phyloP scores from a whole-genome alignment of 495 filamentous ascomycete genomes.

The Penicillium diatomitis region DNA sequence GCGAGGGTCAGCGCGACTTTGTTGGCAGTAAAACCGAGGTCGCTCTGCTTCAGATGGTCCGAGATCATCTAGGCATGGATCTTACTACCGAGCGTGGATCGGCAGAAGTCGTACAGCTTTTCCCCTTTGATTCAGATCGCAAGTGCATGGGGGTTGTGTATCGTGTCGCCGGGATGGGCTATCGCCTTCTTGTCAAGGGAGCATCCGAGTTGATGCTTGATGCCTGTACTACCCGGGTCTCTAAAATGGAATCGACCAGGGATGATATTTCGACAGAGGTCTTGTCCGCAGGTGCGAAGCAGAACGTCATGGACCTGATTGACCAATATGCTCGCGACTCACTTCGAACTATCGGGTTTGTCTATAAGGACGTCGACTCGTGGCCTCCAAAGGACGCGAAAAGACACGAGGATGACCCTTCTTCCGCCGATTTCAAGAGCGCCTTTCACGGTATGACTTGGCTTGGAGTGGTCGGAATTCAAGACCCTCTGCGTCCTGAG shows the following conservation, averaged over 20 bases:
- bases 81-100: constrained; percentile 50
- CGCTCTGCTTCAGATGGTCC: constrained; percentile 53
- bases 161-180: constrained; percentile 43
- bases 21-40: constrained; percentile 68
- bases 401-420: constrained; percentile 40
- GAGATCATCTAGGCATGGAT: constrained; percentile 56
- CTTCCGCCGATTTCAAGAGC: constrained; percentile 45
- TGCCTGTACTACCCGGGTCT: constrained; percentile 34
- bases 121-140: constrained; percentile 59
- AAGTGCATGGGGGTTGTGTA: constrained; percentile 65
- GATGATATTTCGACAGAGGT: constrained; percentile 29
- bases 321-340: constrained; percentile 48
- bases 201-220: constrained; percentile 58
- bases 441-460: constrained; percentile 53
- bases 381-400: constrained; percentile 48
- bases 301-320: constrained; percentile 34
- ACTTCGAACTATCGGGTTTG: constrained; percentile 53
- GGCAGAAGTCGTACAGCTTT: constrained; percentile 48
- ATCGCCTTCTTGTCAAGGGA: constrained; percentile 59
- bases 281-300: constrained; percentile 22
- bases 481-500: constrained; percentile 61
- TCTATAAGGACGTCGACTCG: constrained; percentile 52
- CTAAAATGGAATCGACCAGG: constrained; percentile 11
- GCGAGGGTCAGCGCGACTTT: constrained; percentile 46
- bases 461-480: constrained; percentile 55